phyloP scores from a whole-genome alignment of 371 early-diverging fungal genomes.

The Mortierella sp. region DNA sequence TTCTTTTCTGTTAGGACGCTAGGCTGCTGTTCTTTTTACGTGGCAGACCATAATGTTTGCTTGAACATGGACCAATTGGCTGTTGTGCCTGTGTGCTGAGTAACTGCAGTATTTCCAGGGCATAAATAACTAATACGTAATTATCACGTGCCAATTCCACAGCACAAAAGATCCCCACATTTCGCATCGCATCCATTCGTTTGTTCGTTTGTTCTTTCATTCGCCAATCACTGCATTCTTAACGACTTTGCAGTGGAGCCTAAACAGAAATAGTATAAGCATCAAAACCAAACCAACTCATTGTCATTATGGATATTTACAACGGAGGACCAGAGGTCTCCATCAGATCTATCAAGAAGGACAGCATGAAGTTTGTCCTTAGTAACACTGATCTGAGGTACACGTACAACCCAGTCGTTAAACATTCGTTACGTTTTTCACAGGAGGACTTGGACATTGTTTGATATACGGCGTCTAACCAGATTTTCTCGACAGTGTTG shows the following conservation, averaged over 20 bases:
- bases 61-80: no score
- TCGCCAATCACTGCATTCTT: neutral
- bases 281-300: neutral
- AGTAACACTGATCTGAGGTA: constrained; percentile 86
- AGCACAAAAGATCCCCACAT: neutral
- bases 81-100: no score
- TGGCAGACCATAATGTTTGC: no score
- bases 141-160: neutral
- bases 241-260: constrained; percentile 9
- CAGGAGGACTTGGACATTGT: no score
- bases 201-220: constrained; percentile 3
- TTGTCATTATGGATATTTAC: constrained; percentile 47
- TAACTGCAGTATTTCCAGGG: neutral
- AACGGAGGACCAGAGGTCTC: constrained; percentile 77
- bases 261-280: neutral
- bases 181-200: no score
- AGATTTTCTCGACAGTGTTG: constrained; percentile 70
- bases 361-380: constrained; percentile 79
- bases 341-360: constrained; percentile 77
- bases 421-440: no score
- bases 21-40: no score
- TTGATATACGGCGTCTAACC: neutral
- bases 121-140: neutral
- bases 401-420: neutral
- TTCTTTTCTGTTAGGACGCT: no score